Conservation (phyloP, 2,329 filamentous ascomycete genomes). For the Aspergillus pseudotamarii region DNA sequence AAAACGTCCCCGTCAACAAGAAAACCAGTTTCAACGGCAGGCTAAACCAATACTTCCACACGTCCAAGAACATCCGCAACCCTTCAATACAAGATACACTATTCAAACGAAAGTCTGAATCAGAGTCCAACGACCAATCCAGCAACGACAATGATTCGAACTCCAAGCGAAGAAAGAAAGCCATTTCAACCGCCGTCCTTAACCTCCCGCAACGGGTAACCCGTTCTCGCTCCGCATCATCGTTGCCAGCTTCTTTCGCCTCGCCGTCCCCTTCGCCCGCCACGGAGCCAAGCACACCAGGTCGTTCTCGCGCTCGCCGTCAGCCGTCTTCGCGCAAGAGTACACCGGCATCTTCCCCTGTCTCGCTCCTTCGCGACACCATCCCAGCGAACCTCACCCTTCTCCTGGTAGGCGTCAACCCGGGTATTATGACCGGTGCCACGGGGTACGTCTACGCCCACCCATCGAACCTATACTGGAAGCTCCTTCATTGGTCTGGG, state of each 20-base stretch:
- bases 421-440: conserved; percentile 49
- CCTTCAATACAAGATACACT: conserved; percentile 4
- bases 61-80: conserved; percentile 6
- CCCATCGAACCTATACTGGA: conserved; percentile 58
- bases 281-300: neutral
- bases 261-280: neutral
- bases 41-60: conserved; percentile 38
- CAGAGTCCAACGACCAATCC: neutral
- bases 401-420: conserved; percentile 54
- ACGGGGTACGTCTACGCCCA: conserved; percentile 57
- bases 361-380: conserved; percentile 48
- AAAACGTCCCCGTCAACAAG: conserved; percentile 37
- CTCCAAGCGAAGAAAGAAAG: conserved; percentile 20
- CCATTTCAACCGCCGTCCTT: neutral
- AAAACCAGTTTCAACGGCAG: conserved; percentile 40
- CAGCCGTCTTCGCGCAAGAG: conserved; percentile 9
- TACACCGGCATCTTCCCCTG: conserved; percentile 22
- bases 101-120: conserved; percentile 6
- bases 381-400: conserved; percentile 49
- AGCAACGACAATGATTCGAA: conserved; percentile 5
- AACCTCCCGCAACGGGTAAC: conserved; percentile 14
- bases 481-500: conserved; percentile 51
- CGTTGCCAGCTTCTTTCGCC: conserved; percentile 3
- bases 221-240: conserved; percentile 18
- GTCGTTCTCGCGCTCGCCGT: neutral